These are phyloP conservation scores for Oryza nivara DNA, from an alignment of 176 grass and related monocot species.

Conservation along the genomic window DNA sequence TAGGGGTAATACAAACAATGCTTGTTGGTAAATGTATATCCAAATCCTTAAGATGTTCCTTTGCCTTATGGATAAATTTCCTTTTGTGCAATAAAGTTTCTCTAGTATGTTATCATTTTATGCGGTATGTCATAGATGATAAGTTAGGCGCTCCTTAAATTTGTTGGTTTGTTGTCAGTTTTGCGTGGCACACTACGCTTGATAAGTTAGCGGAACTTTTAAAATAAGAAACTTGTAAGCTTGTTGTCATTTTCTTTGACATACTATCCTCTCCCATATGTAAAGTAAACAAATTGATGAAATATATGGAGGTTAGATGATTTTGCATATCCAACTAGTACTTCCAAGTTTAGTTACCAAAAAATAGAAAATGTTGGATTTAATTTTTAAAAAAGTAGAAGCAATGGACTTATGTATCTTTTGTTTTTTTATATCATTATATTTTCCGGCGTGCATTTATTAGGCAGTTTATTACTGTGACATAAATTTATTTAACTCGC, in stretches of 20 bases:
- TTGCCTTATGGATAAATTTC: not conserved
- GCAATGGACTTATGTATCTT: too few relatives aligned
- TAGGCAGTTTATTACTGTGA: too few relatives aligned
- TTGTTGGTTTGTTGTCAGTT: not conserved
- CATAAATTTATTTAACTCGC: too few relatives aligned
- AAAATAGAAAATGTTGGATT: too few relatives aligned
- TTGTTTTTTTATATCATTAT: too few relatives aligned
- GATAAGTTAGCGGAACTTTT: not conserved
- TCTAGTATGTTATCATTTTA: not conserved
- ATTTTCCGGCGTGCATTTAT: too few relatives aligned
- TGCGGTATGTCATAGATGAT: not conserved
- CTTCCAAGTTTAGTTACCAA: too few relatives aligned
- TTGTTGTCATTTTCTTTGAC: too few relatives aligned
- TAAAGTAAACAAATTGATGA: not conserved
- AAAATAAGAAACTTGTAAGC: too few relatives aligned
- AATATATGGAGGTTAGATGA: not conserved
- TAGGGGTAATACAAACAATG: not conserved
- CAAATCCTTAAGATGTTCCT: not conserved
- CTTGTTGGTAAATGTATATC: not conserved
- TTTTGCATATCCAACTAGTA: too few relatives aligned
- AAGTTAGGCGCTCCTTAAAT: not conserved
- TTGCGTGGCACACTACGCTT: not conserved
- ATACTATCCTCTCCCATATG: too few relatives aligned
- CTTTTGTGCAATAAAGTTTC: not conserved
- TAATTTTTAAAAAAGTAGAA: too few relatives aligned